These are phyloP conservation scores for Xylariales sp. DNA, from an alignment of 2,329 filamentous ascomycete species.

Conservation along the genomic window DNA sequence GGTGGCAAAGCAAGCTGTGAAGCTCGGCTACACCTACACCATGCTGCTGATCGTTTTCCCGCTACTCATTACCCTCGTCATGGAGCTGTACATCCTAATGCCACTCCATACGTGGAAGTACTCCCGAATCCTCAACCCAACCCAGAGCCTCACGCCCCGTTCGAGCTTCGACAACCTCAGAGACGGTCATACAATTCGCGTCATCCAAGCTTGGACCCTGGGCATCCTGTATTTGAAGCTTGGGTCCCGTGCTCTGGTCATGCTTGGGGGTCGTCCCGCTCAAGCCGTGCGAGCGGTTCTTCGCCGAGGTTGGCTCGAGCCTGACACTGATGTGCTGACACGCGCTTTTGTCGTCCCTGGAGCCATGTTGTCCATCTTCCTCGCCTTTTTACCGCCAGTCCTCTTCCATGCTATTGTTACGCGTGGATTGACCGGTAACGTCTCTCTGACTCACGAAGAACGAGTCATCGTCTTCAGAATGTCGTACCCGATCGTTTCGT, in stretches of 20 bases:
- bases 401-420: conserved; percentile 49
- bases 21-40: conserved; percentile 68
- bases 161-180: conserved; percentile 23
- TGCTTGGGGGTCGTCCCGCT: conserved; percentile 65
- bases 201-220: conserved; percentile 91
- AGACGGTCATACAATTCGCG: conserved; percentile 65
- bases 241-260: conserved; percentile 62
- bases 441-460: conserved; percentile 20
- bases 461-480: conserved; percentile 43
- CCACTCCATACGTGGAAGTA: conserved; percentile 78
- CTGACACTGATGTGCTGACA: conserved; percentile 74
- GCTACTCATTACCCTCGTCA: conserved; percentile 69
- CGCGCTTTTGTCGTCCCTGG: conserved; percentile 81
- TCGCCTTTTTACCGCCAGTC: conserved; percentile 61
- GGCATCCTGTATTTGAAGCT: conserved; percentile 88
- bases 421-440: conserved; percentile 14
- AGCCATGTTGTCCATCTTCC: conserved; percentile 52
- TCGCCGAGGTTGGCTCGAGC: conserved; percentile 70
- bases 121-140: conserved; percentile 10
- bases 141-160: conserved; percentile 19
- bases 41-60: conserved; percentile 77
- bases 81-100: conserved; percentile 85
- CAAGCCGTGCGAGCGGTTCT: conserved; percentile 71
- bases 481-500: conserved; percentile 65
- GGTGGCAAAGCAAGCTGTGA: conserved; percentile 28